A percentile compares a stretch with the other conserved stretches of the same genome.
These are phyloP conservation scores for Fennellomyces sp. DNA, from an alignment of 371 early-diverging fungal species.

Conservation along the genomic window DNA sequence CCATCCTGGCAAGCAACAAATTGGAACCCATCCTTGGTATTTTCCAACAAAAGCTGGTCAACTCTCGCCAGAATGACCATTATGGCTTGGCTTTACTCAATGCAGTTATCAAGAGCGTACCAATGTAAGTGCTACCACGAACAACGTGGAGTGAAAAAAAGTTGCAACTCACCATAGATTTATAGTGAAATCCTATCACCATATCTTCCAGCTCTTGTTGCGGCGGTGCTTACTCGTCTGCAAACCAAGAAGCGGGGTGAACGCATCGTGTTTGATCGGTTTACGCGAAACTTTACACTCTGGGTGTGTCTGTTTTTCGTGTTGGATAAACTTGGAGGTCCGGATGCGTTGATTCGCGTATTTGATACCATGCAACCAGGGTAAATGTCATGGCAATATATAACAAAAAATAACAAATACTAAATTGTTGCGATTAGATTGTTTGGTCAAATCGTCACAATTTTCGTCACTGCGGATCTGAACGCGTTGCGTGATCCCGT, in stretches of 20 bases:
- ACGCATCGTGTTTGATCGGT: constrained; percentile 46
- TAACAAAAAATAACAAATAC: too few relatives aligned
- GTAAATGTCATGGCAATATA: constrained; percentile 45
- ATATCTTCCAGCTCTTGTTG: constrained; percentile 79
- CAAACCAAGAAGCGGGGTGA: constrained; percentile 67
- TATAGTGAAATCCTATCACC: constrained; percentile 54
- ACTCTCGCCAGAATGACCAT: constrained; percentile 83
- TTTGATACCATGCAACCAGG: constrained; percentile 82
- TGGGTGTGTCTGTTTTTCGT: constrained; percentile 76
- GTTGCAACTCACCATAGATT: too few relatives aligned
- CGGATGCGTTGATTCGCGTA: constrained; percentile 68
- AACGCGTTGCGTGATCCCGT: constrained; percentile 61
- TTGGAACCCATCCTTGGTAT: constrained; percentile 90
- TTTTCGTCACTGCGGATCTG: constrained; percentile 74
- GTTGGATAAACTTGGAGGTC: constrained; percentile 61
- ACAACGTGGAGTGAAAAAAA: too few relatives aligned
- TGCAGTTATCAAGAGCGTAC: constrained; percentile 70
- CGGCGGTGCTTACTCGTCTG: constrained; percentile 78
- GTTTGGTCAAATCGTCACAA: constrained; percentile 71
- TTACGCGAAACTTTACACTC: constrained; percentile 77
- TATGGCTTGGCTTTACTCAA: constrained; percentile 84
- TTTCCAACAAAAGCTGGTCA: constrained; percentile 87
- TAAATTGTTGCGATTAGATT: constrained; percentile 37
- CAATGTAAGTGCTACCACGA: constrained; percentile 56
- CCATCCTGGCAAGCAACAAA: constrained; percentile 63